phyloP scores from a whole-genome alignment of 805 yeast genomes.

The Myxozyma neotropica region DNA sequence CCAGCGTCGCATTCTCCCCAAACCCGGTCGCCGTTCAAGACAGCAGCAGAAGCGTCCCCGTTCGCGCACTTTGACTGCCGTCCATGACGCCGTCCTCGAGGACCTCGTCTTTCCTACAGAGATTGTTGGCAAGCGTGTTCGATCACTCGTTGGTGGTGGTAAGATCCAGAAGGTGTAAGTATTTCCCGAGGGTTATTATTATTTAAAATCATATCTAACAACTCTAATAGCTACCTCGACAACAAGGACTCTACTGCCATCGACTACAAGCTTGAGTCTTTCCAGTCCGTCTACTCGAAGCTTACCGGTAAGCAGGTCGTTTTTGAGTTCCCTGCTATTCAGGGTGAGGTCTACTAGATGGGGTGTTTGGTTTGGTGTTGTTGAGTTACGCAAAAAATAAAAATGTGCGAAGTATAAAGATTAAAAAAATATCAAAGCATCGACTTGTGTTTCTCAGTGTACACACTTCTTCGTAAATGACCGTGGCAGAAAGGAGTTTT shows the following conservation, averaged over 20 bases:
- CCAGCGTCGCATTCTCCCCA: slow-evolving; percentile 99
- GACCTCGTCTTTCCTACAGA: slow-evolving; percentile 99
- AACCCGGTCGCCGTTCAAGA: slow-evolving; percentile 94
- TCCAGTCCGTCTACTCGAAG: slow-evolving; percentile 97
- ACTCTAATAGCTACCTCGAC: slow-evolving; percentile 66
- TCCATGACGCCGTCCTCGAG: slow-evolving; percentile 97
- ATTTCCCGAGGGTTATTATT: slow-evolving; percentile 7
- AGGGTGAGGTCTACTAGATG: slow-evolving; percentile 44
- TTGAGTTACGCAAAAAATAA: slow-evolving; percentile 7
- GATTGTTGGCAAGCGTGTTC: slow-evolving; percentile 98
- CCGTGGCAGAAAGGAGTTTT: background rate
- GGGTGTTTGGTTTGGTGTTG: background rate
- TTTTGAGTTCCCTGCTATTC: slow-evolving; percentile 76
- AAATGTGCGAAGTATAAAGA: slow-evolving; percentile 3
- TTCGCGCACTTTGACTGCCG: slow-evolving; percentile 98
- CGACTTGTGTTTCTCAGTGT: background rate
- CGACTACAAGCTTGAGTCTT: slow-evolving; percentile 98
- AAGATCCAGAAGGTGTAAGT: slow-evolving; percentile 85
- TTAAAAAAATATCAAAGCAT: background rate
- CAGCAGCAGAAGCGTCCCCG: slow-evolving; percentile 98
- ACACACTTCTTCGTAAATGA: background rate
- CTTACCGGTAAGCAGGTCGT: slow-evolving; percentile 99
- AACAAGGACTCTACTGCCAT: slow-evolving; percentile 95
- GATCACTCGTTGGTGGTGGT: slow-evolving; percentile 98
- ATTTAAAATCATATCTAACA: no score